Evolutionary conservation across 257 asterid genomes (phyloP).

Genomic region (Solanum gracilifrons): DNA sequence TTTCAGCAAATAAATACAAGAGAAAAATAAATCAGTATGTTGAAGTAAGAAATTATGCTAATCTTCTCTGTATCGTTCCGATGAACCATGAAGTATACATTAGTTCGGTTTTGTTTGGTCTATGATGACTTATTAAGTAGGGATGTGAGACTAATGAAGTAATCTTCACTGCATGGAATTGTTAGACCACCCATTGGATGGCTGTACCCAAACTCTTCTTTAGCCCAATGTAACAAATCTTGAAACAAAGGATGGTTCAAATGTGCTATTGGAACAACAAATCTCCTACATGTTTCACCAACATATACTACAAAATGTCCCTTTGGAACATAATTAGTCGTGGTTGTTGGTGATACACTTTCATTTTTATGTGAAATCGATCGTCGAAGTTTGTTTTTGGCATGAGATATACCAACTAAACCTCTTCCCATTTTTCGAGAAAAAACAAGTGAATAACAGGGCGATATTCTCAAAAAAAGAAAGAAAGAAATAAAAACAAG

Average conservation of each 20-base stretch:
- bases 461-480: neutral
- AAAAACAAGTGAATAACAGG: neutral
- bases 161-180: slow-evolving; percentile 1
- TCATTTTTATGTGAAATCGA: slow-evolving; percentile 26
- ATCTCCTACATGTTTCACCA: neutral
- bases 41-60: neutral
- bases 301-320: slow-evolving; percentile 5
- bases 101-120: neutral
- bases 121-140: slow-evolving; percentile 1
- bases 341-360: neutral
- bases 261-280: slow-evolving; percentile 7
- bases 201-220: slow-evolving; percentile 5
- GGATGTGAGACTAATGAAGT: slow-evolving; percentile 2
- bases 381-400: slow-evolving; percentile 33
- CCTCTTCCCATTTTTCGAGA: slow-evolving; percentile 27
- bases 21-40: neutral
- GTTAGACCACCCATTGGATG: slow-evolving; percentile 15
- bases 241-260: slow-evolving; percentile 4
- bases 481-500: neutral
- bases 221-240: neutral
- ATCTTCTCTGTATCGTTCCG: neutral
- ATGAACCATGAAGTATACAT: neutral
- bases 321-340: neutral
- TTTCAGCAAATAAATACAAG: neutral
- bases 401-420: slow-evolving; percentile 34